phyloP scores from a whole-genome alignment of 768 basidiomycete genomes.

The Lyophyllum shimeji region DNA sequence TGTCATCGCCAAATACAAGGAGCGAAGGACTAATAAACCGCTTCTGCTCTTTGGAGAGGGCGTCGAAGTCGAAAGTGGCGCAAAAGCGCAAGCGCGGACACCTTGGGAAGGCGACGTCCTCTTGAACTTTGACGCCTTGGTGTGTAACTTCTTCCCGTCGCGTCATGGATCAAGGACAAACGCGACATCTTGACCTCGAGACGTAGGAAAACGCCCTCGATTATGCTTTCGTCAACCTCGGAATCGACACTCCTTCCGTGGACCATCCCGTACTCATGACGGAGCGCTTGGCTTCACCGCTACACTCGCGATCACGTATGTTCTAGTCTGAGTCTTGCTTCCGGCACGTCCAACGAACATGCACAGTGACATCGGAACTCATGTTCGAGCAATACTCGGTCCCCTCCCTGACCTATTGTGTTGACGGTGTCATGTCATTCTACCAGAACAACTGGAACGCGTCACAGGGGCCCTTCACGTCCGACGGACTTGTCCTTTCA shows the following conservation, averaged over 20 bases:
- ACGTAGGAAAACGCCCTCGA: slow-evolving; percentile 92
- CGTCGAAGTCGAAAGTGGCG: slow-evolving; percentile 83
- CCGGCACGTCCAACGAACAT: not conserved
- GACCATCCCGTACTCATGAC: slow-evolving; percentile 93
- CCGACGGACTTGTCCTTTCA: slow-evolving; percentile 85
- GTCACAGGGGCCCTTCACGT: slow-evolving; percentile 34
- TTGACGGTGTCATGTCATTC: slow-evolving; percentile 93
- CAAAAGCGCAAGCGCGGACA: slow-evolving; percentile 71
- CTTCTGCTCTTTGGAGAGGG: slow-evolving; percentile 88
- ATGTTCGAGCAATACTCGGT: slow-evolving; percentile 93
- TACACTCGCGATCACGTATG: slow-evolving; percentile 86
- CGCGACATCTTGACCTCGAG: slow-evolving; percentile 24
- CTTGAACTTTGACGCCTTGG: slow-evolving; percentile 90
- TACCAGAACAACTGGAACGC: slow-evolving; percentile 68
- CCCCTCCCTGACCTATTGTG: slow-evolving; percentile 82
- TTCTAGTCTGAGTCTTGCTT: slow-evolving; percentile 13
- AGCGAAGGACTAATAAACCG: slow-evolving; percentile 79
- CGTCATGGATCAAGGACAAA: slow-evolving; percentile 9
- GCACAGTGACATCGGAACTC: slow-evolving; percentile 88
- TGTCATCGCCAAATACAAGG: slow-evolving; percentile 84
- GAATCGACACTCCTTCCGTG: slow-evolving; percentile 73
- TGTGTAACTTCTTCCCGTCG: slow-evolving; percentile 41
- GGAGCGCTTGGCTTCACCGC: slow-evolving; percentile 83
- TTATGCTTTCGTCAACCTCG: slow-evolving; percentile 85
- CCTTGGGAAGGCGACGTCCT: slow-evolving; percentile 96